These are phyloP conservation scores for Aspergillus aculeatus DNA, from an alignment of 2,329 filamentous ascomycete genomes.

Conservation along the genomic window DNA sequence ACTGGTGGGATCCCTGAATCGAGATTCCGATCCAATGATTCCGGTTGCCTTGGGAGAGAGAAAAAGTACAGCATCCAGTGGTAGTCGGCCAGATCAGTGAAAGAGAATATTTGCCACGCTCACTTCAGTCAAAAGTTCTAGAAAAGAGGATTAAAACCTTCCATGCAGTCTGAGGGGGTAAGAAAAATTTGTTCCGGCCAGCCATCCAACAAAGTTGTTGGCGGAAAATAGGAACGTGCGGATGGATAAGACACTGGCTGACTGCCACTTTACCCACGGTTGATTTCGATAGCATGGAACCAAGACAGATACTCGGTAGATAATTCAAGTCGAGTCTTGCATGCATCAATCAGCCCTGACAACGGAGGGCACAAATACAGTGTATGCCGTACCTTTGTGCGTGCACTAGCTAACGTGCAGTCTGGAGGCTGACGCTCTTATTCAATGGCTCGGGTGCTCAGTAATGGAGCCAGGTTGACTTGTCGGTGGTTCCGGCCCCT, in stretches of 20 bases:
- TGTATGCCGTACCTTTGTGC: background rate
- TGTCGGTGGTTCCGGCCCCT: background rate
- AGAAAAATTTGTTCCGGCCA: constrained; percentile 9
- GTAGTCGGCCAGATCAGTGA: background rate
- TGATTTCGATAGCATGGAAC: background rate
- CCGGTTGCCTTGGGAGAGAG: background rate
- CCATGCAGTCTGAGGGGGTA: constrained; percentile 19
- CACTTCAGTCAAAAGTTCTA: constrained; percentile 17
- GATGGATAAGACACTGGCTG: constrained; percentile 12
- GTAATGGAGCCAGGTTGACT: background rate
- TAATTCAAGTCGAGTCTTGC: constrained; percentile 7
- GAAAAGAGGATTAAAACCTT: constrained; percentile 20
- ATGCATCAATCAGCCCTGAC: constrained; percentile 3
- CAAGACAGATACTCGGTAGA: background rate
- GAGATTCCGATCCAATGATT: constrained; percentile 1
- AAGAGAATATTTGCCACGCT: constrained; percentile 7
- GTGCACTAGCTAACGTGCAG: background rate
- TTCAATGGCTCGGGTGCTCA: too few relatives aligned
- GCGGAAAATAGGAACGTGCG: constrained; percentile 13
- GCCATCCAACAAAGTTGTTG: constrained; percentile 7
- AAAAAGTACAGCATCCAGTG: background rate
- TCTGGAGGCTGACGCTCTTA: too few relatives aligned
- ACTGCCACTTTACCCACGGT: constrained; percentile 11
- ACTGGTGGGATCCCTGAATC: background rate
- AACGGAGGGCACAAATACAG: background rate